These are phyloP conservation scores for Clonostachys sp. DNA, from an alignment of 2,329 filamentous ascomycete genomes.

Conservation along the genomic window DNA sequence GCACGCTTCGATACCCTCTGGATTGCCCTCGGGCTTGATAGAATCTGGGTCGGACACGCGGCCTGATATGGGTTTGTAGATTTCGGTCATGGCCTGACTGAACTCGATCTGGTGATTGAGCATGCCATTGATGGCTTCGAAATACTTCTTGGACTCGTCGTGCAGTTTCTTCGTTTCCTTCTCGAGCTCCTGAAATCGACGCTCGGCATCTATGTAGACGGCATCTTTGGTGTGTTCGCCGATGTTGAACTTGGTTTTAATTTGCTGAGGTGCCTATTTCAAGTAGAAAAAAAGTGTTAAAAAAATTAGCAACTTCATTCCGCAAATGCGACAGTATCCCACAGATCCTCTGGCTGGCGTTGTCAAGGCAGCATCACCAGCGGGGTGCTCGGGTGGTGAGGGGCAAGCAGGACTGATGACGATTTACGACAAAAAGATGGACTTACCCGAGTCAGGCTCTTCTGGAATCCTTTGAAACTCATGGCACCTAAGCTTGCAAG, in stretches of 20 bases:
- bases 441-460: slow-evolving; percentile 78
- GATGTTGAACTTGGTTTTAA: slow-evolving; percentile 91
- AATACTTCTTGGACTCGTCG: slow-evolving; percentile 96
- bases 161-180: slow-evolving; percentile 94
- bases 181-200: slow-evolving; percentile 90
- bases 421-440: background rate
- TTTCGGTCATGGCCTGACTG: slow-evolving; percentile 89
- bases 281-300: too few relatives aligned
- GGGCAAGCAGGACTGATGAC: slow-evolving; percentile 13
- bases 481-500: slow-evolving; percentile 40
- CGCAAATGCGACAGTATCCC: too few relatives aligned
- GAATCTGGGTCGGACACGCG: slow-evolving; percentile 90
- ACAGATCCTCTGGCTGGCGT: too few relatives aligned
- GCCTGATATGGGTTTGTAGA: slow-evolving; percentile 97
- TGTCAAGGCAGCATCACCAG: too few relatives aligned
- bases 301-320: too few relatives aligned
- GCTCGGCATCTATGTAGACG: slow-evolving; percentile 91
- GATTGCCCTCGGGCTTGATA: slow-evolving; percentile 76
- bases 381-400: slow-evolving; percentile 17
- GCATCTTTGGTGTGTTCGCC: slow-evolving; percentile 94
- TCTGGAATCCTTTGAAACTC: slow-evolving; percentile 97
- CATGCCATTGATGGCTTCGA: slow-evolving; percentile 97
- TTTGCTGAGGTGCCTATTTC: slow-evolving; percentile 74
- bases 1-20: slow-evolving; percentile 89
- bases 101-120: slow-evolving; percentile 96